Evolutionary conservation across 2,329 filamentous ascomycete species (phyloP), one percentile per base, ranked within the genome.

Genomic region (Verticillium zaregamsianum): DNA sequence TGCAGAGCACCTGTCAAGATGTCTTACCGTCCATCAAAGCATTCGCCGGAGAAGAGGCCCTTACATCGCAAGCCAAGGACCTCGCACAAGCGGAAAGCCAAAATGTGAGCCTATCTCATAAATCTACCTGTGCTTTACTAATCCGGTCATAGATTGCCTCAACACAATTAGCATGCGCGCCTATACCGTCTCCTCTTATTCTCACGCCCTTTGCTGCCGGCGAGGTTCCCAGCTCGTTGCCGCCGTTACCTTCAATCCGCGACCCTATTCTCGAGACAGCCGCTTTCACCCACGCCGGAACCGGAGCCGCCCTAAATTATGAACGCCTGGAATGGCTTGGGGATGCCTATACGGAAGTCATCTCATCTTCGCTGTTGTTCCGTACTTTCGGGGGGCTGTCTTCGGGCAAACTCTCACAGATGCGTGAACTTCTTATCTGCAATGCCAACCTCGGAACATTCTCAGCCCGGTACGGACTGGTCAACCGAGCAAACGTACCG

Each of bases 291-390:
- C 91, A 94, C 68, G 77, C 82, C 1, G 86, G 85, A 1, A 70
- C 79, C 60, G 69, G 68, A 3, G 70, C 33, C 76, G 79, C 55
- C 9, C 72, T 79, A 59, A 83, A 80, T 69, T 97, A 97, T 74
- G 93, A 97, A 70, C 85, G 86, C 20, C 85, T 97, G 7, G 94
- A 98, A 74, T 93, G 94, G 77, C 81, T 97, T 8, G 94, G 94
- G 7, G 94, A 98, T 72, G 90, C 91, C 23, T 94, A 94, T 68
- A 80, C 96, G 59, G 90, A 96, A 70, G 77, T 93, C 59, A 86
- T 93, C 56, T 86, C 93, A 6, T 88, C 90, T 0, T 84, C 86
- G 20, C 81, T 96, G 59, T 90, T 98, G 63, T 91, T 87, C 74
- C 79, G 87, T 62, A 90, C 86, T 9, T 95, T 93, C 69, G 81